Conservation (phyloP, 73 alveolate species). For the Tetrahymena borealis region DNA sequence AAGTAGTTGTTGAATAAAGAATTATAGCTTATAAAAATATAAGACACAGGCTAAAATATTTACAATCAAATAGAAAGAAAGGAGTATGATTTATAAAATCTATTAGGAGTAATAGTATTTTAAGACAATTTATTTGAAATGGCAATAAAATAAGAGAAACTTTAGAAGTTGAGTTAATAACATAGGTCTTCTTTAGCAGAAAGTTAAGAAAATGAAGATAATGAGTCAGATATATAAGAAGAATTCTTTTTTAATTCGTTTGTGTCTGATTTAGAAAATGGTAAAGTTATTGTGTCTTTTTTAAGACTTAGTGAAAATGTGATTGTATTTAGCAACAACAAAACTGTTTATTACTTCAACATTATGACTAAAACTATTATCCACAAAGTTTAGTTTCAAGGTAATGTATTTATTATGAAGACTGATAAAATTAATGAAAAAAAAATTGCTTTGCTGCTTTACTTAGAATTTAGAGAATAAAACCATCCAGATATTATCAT, state of each 20-base stretch:
- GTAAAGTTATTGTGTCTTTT: neutral
- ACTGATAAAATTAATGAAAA: neutral
- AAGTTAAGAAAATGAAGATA: neutral
- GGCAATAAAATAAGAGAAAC: neutral
- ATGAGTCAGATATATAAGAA: neutral
- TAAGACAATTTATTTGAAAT: neutral
- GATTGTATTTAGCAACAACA: neutral
- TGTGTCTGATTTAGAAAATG: neutral
- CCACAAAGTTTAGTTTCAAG: neutral
- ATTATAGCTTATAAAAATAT: neutral
- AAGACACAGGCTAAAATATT: neutral
- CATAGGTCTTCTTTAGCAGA: neutral
- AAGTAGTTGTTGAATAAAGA: neutral
- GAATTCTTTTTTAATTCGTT: neutral
- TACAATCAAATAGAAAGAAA: neutral
- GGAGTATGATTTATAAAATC: neutral
- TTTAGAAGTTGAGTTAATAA: neutral
- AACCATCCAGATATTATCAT: neutral
- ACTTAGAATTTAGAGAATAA: neutral
- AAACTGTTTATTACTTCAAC: neutral
- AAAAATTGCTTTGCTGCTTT: neutral
- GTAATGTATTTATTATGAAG: neutral
- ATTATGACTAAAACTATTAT: neutral
- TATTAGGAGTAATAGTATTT: neutral
- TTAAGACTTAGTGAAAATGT: neutral